Evolutionary conservation across 371 early-diverging fungal species (phyloP).

Genomic region (Smittium culicis): DNA sequence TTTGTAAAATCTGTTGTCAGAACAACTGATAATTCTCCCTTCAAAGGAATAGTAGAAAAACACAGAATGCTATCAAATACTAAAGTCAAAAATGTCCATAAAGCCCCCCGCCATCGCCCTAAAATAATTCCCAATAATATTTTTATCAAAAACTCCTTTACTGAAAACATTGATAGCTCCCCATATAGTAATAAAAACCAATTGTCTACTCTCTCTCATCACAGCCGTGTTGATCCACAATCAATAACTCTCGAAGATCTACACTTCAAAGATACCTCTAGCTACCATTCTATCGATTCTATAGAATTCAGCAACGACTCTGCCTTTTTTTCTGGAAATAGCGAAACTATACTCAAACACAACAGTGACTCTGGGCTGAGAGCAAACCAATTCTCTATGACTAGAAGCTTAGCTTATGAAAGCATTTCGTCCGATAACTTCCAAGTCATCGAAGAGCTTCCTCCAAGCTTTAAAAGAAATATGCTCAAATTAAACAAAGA

Average conservation of each 20-base stretch:
- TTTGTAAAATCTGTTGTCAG: background rate
- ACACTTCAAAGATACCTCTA: conserved; percentile 1
- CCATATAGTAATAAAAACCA: background rate
- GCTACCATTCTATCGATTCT: conserved; percentile 10
- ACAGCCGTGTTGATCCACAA: background rate
- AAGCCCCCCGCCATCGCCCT: background rate
- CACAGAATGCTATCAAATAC: background rate
- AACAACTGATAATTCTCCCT: background rate
- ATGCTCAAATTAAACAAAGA: conserved; percentile 1
- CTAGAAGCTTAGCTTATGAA: background rate
- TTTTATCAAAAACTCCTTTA: background rate
- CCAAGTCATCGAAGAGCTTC: background rate
- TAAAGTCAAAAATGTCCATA: background rate
- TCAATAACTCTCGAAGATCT: background rate
- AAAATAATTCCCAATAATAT: background rate
- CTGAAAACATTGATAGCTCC: background rate
- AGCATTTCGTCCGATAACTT: background rate
- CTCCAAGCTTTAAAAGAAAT: background rate
- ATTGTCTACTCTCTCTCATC: background rate
- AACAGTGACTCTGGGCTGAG: background rate
- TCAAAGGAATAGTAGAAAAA: background rate
- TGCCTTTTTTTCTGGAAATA: background rate
- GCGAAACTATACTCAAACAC: background rate
- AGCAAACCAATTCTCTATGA: background rate
- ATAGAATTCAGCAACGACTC: background rate